Base-by-base conservation (phyloP, 1,139 yeast genomes). In the Kluyveromyces marxianus region DNA sequence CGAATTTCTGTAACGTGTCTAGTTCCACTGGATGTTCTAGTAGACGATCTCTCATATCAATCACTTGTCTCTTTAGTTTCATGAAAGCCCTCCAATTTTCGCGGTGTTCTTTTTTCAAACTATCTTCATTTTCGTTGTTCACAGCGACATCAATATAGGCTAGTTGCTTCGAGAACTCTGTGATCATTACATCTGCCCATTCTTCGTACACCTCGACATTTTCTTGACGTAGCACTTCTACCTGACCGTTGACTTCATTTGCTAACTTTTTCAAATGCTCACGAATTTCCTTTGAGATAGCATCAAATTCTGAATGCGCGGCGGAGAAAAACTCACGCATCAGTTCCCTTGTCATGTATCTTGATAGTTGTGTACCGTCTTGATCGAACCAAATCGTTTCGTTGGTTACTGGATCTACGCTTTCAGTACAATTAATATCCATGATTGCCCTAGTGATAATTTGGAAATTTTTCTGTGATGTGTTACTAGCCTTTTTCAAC, bases 131-230 rank as follows among this genome's bases (percentile, higher is more conserved):
- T 39, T 48, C 39, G 35, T 53, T 53, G 7, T 44, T 55, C 27
- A 54, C 57, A 8, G 56, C 54, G 10, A 60, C 54, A 36, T 62
- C 66, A 4, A 56, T 48, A 41, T 54, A 54, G 8, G 65, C 63
- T 67, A 66, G 62, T 47, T 66, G 58, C 44, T 63, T 62, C 24
- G 71, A 66, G 65, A 71, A 82, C 51, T 81, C 87, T 49, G 68
- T 72, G 46, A 82, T 70, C 21, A 84, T 71, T 4, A 76, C 73
- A 45, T 83, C 89, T n/a, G 82, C 79, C 68, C 82, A 83, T 48
- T 83, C 82, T 57, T 83, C 88, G 58, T 80, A 72, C 1, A 81
- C 73, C 53, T 83, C 89, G 48, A 83, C 69, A 29, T 81, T 74
- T 37, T 74, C 72, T 47, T 76, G 76, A 48, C 83, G 72, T 8